A percentile compares a stretch with the other conserved stretches of the same genome.
Conservation (phyloP, 2,329 filamentous ascomycete species). For the Fusarium secorum region DNA sequence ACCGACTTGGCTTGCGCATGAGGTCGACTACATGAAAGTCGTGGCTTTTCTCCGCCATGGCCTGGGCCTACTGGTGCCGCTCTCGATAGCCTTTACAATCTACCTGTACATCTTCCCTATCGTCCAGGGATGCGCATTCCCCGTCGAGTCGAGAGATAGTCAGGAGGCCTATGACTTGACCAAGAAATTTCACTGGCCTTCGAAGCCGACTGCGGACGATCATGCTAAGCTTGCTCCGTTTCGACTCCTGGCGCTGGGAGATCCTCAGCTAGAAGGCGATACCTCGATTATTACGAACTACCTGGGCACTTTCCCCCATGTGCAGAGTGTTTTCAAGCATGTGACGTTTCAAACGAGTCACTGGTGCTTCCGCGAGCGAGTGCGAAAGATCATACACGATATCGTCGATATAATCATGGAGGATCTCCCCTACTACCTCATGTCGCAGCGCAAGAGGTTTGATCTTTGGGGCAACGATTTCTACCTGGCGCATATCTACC, state of each 20-base stretch:
- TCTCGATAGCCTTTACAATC: constrained; percentile 73
- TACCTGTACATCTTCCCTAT: constrained; percentile 91
- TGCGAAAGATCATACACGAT: constrained; percentile 64
- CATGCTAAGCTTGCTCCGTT: constrained; percentile 70
- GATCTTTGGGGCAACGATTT: constrained; percentile 94
- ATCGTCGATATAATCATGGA: constrained; percentile 67
- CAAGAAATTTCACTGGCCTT: constrained; percentile 54
- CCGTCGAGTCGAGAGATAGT: constrained; percentile 55
- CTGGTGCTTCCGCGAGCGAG: constrained; percentile 58
- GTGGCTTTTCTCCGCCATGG: constrained; percentile 63
- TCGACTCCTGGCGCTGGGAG: constrained; percentile 84
- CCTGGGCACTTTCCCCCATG: constrained; percentile 62
- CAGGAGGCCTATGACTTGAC: constrained; percentile 47
- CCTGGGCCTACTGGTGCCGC: constrained; percentile 62
- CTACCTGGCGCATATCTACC: constrained; percentile 93
- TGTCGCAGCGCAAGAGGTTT: constrained; percentile 77
- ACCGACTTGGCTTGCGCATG: constrained; percentile 44
- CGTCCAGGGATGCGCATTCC: constrained; percentile 83
- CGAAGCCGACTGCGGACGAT: constrained; percentile 33
- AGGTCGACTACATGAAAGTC: constrained; percentile 59
- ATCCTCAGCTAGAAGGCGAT: constrained; percentile 94
- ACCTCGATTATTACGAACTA: constrained; percentile 75
- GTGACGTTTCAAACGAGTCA: constrained; percentile 57
- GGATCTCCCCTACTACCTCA: constrained; percentile 73
- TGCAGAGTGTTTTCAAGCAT: constrained; percentile 56